Conservation (phyloP, 2,329 filamentous ascomycete species). For the Fusarium nodosum region DNA sequence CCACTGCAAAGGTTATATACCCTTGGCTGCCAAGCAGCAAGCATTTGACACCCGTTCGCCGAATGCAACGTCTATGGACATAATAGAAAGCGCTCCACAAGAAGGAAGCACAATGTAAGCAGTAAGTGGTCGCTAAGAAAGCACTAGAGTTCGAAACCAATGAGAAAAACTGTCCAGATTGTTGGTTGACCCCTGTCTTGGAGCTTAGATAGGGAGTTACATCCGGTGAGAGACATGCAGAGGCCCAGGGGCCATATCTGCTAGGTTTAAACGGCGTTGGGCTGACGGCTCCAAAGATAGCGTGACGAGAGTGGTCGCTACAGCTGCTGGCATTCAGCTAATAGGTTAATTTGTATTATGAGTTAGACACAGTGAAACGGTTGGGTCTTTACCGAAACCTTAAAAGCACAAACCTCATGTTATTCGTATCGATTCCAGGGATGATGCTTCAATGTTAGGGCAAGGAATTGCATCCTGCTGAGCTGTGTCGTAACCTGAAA, state of each 20-base stretch:
- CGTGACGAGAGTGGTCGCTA: neutral
- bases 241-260: too few relatives aligned
- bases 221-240: neutral
- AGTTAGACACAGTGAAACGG: neutral
- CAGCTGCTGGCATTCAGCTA: neutral
- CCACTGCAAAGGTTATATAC: constrained; percentile 1
- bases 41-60: neutral
- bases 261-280: too few relatives aligned
- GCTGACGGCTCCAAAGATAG: neutral
- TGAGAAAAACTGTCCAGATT: neutral
- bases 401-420: neutral
- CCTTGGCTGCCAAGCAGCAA: neutral
- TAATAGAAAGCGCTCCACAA: neutral
- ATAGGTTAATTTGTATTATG: neutral
- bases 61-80: neutral
- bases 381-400: neutral
- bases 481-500: neutral
- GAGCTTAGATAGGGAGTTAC: neutral
- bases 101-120: neutral
- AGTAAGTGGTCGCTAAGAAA: neutral
- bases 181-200: neutral
- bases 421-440: neutral
- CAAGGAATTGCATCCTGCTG: neutral
- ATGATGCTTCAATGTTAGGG: neutral
- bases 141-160: neutral